Evolutionary conservation across 371 early-diverging fungal species (phyloP), one percentile per base, ranked within the genome.

Genomic region (Syncephalastrum racemosum): DNA sequence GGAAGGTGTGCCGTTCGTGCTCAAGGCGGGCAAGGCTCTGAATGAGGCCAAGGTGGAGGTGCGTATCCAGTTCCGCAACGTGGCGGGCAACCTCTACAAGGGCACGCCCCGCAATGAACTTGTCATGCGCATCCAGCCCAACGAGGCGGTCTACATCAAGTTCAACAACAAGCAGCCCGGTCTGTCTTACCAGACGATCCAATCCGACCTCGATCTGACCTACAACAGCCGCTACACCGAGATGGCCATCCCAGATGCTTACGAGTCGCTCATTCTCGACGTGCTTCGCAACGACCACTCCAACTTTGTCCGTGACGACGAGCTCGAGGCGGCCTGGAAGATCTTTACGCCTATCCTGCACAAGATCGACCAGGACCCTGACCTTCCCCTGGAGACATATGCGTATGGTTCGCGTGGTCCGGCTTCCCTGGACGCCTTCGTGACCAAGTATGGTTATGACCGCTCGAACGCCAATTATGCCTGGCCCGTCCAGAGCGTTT

Each of bases 271-370:
- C 49, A 88, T 97, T 52, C 73, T 97, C 39, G 98, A 97, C 60
- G 88, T 88, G 2, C 70, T 97, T 24, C 84, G 86, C 43, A 93
- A 91, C 20, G 97, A 97, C 62, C 93, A 94, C 69, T 87, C 92
- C 64, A 96, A 97, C 82, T 96, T 97, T 86, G 96, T 97, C 46
- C 87, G 97, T 44, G 88, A 89, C 66, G 97, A 97, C 70, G 97
- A 97, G 71, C 75, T 97, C 31, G 94, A 94, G 46, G 94, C 89
- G 36, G 95, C 97, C 4, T 97, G 97, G 97, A 89, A 87, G 63
- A 94, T 97, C 53, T 96, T 97, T 67, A 97, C 97, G 0, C 97
- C 97, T 0, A 76, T 96, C 44, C 75, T 97, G 60, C 91, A 96
- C 75, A 64, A 86, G 61, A 92, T 97, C 63, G 95, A 97, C 59